These are phyloP conservation scores for Russula sp. DNA, from an alignment of 768 basidiomycete species.

Conservation along the genomic window DNA sequence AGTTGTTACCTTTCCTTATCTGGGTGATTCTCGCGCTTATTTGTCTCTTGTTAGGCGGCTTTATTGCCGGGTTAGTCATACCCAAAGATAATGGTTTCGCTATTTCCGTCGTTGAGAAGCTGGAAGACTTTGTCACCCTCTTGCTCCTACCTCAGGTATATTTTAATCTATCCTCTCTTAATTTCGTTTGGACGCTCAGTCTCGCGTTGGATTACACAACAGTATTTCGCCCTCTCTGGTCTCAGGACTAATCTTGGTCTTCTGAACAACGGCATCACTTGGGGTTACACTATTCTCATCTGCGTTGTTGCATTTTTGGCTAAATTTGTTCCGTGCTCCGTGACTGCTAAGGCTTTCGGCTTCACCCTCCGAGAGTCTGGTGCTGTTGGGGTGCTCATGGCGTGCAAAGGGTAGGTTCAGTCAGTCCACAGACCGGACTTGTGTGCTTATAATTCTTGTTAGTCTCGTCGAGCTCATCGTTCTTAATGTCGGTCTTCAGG, in stretches of 20 bases:
- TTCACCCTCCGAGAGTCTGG: conserved; percentile 73
- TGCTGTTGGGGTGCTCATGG: conserved; percentile 85
- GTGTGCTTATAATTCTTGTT: conserved; percentile 2
- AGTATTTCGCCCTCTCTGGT: conserved; percentile 81
- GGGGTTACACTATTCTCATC: conserved; percentile 77
- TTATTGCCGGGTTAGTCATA: conserved; percentile 75
- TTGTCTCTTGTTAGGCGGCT: conserved; percentile 50
- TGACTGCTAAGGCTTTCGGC: conserved; percentile 50
- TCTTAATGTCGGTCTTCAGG: conserved; percentile 77
- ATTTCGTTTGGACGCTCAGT: not conserved
- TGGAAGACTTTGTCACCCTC: conserved; percentile 82
- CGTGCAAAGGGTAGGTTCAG: conserved; percentile 69
- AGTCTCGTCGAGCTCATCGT: conserved; percentile 85
- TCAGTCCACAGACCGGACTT: not conserved
- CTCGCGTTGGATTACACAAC: conserved; percentile 20
- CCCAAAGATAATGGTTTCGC: conserved; percentile 80
- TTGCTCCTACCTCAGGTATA: conserved; percentile 72
- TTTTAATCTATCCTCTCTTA: conserved; percentile 1
- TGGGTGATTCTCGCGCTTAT: conserved; percentile 1
- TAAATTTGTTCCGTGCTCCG: conserved; percentile 70
- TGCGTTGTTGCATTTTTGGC: conserved; percentile 68
- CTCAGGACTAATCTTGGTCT: conserved; percentile 74
- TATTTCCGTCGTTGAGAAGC: conserved; percentile 72
- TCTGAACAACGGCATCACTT: conserved; percentile 66
- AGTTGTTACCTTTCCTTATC: not conserved